phyloP scores from a whole-genome alignment of 257 asterid species.

The Linderniella brevidens region DNA sequence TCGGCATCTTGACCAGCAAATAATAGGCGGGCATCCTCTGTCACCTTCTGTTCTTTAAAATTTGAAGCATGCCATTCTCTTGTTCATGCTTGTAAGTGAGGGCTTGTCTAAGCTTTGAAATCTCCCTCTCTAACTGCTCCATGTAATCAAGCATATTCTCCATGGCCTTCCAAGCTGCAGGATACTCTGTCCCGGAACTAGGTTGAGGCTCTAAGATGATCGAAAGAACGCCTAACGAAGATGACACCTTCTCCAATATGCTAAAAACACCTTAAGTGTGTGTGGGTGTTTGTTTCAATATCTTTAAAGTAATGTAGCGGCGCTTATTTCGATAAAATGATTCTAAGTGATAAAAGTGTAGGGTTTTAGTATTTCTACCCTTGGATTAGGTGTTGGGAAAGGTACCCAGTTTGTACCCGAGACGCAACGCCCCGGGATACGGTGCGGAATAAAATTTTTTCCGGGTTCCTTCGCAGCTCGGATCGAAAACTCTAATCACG shows the following conservation, averaged over 20 bases:
- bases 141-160: slow-evolving; percentile 79
- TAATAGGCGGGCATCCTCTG: slow-evolving; percentile 95
- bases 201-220: slow-evolving; percentile 82
- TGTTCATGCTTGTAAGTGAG: slow-evolving; percentile 92
- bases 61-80: slow-evolving; percentile 96
- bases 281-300: no score
- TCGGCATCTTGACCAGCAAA: slow-evolving; percentile 95
- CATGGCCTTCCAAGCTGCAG: slow-evolving; percentile 91
- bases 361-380: no score
- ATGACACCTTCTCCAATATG: slow-evolving; percentile 55
- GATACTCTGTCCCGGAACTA: slow-evolving; percentile 75
- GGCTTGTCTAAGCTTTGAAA: slow-evolving; percentile 50
- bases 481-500: no score
- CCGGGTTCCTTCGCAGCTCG: no score
- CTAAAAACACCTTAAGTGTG: no score
- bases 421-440: no score
- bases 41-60: slow-evolving; percentile 87
- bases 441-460: no score
- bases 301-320: no score
- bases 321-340: no score
- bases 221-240: slow-evolving; percentile 72
- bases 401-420: no score
- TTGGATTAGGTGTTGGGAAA: no score
- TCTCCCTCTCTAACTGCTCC: slow-evolving; percentile 74
- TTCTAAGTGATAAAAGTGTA: no score